Base-by-base conservation (phyloP, 225 moss, liverwort and hornwort genomes). In the Physcomitrellopsis africana region DNA sequence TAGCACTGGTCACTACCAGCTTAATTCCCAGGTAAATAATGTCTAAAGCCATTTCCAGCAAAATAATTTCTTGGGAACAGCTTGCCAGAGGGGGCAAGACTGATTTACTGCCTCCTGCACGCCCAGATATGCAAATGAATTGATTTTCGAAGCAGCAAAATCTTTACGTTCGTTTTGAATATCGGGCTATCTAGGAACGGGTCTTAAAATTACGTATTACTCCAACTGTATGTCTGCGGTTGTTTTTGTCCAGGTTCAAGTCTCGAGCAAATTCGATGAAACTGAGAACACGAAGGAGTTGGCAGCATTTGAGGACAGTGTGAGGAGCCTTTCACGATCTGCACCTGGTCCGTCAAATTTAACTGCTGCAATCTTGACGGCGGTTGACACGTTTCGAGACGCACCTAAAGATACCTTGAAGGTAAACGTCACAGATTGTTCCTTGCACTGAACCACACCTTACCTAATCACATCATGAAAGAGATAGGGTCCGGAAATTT, bases 321-420 rank as follows among this genome's bases (percentile, higher is more conserved):
- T 58, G 56, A 56, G 5, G 48, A 48, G 11, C 48, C 48, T 48
- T 48, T 48, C 48, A 10, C 11, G 10, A 48, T 48, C 52, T 29
- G 4, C 29, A 29, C 29, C 29, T 20, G 53, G 53, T 42, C 65
- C 6, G 29, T 67, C 47, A 7, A 58, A 67, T 67, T 57, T 67
- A 29, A 67, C 19, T 3, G 16, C 19, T 60, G 67, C 37, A 19
- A 47, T 67, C 37, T 10, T 67, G 13, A 47, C 14, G 10, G 18
- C 48, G 1, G 29, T 67, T 49, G 9, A 18, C 6, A 66, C 9
- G 6, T 67, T 75, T 48, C n/a, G 27, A 15, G n/a, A 56, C 18
- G 65, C 5, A 74, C 15, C 65, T 17, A 27, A 11, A 47, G 16
- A 32, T 32, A 67, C 67, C 37, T 59, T 75, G 23, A 76, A 76